Percentiles rank a stretch among this genome's conserved stretches.
phyloP scores from a whole-genome alignment of 2,329 filamentous ascomycete genomes.

The Fusarium sterilihyphosum region DNA sequence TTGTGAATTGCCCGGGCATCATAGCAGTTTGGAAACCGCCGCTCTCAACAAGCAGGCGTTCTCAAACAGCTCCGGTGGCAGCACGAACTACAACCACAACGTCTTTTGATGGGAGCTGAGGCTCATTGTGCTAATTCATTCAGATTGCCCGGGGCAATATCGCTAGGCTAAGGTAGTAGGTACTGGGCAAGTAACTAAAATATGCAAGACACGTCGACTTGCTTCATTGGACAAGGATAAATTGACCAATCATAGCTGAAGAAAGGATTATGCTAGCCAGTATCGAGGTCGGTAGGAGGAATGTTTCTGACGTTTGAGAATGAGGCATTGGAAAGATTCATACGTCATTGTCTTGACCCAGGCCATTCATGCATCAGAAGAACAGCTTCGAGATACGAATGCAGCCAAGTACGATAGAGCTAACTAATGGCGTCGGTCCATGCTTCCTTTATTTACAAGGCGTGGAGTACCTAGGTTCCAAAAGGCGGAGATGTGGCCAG shows the following conservation, averaged over 20 bases:
- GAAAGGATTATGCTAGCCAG: not conserved
- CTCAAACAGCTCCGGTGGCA: not conserved
- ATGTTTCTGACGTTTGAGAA: not conserved
- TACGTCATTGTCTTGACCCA: not conserved
- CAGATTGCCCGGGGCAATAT: slow-evolving; percentile 18
- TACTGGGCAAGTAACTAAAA: not conserved
- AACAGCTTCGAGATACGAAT: not conserved
- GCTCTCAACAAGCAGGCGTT: not conserved
- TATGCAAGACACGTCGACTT: slow-evolving; percentile 46
- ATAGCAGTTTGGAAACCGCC: not conserved
- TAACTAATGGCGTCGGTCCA: not conserved
- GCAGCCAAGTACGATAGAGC: not conserved
- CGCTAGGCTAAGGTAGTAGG: not conserved
- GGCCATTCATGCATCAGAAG: not conserved
- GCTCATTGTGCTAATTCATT: not conserved
- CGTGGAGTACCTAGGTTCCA: not conserved
- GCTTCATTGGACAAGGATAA: slow-evolving; percentile 1
- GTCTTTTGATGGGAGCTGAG: not conserved
- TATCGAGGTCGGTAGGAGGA: not conserved
- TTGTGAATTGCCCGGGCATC: not conserved
- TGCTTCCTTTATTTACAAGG: not conserved
- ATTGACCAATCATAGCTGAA: slow-evolving; percentile 1
- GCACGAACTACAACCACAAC: not conserved
- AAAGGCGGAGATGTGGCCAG: not conserved
- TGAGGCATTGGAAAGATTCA: not conserved